Evolutionary conservation across 345 rosid species (phyloP), one percentile per base, ranked within the genome.

Genomic region (Ceriops zippeliana): DNA sequence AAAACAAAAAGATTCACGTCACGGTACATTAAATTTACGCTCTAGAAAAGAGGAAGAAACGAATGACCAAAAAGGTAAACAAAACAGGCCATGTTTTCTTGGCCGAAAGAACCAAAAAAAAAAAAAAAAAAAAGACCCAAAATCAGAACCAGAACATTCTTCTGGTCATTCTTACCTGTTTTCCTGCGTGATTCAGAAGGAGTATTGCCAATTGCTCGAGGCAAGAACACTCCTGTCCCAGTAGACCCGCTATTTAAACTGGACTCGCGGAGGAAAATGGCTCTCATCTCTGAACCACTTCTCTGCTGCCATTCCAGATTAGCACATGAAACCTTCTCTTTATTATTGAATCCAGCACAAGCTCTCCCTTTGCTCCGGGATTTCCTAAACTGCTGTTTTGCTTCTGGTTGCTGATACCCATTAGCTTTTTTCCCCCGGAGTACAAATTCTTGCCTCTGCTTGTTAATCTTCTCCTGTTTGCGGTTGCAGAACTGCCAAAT

Each of bases 181-280:
- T 85, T 90, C 74, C 81, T 86, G 76, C 80, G 88, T 67, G 93
- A 61, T 51, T 86, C 83, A 58, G 20, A 13, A 21, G 65, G 32
- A 67, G 82, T 62, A 19, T 82, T 72, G 61, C 74, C 72, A 20
- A 62, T 81, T 35, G 78, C 70, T 62, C 84, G 80, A 38, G 98
- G 98, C 82, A 93, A 80, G 85, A 93, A 93, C 61, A 93, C 98
- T 27, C 98, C 98, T 1, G 98, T 93, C 32, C 97, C 98, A 70
- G 79, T 59, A n/a, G 96, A 82, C 27, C 79, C 81, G 32, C 73
- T 69, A 73, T 63, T 78, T 13, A 89, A 70, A 70, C 87, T 79
- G 21, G 83, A 60, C 62, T 83, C 83, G 26, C 79, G 77, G 10
- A 87, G 86, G 65, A 88, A 83, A 74, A 92, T 86, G n/a, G 91